Conservation (phyloP, 2,329 filamentous ascomycete genomes). For the Botryosphaeria dothidea region DNA sequence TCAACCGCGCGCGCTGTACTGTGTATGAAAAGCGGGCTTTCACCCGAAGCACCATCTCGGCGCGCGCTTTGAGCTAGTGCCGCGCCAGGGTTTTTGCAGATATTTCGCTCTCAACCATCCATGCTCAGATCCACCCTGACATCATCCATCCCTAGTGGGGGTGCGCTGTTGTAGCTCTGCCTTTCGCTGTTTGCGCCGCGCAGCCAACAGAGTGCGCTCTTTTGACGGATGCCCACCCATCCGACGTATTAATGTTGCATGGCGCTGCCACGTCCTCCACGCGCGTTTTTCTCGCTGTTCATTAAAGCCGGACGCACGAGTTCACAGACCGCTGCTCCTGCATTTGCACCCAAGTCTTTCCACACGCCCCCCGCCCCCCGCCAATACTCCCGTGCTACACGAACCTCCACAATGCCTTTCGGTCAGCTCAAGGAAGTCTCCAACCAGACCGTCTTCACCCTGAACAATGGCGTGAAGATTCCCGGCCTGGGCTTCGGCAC, state of each 20-base stretch:
- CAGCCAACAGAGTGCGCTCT: background rate
- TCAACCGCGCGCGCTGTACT: conserved; percentile 3
- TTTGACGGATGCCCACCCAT: background rate
- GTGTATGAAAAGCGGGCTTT: conserved; percentile 18
- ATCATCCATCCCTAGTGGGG: conserved; percentile 14
- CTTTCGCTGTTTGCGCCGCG: conserved; percentile 1
- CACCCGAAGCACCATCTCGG: conserved; percentile 2
- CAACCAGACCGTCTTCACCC: conserved; percentile 49
- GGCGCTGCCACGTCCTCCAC: conserved; percentile 13
- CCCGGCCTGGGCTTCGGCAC: conserved; percentile 73
- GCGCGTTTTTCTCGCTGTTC: conserved; percentile 4
- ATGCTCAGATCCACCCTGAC: conserved; percentile 18
- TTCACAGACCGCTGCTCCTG: conserved; percentile 15
- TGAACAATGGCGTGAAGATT: conserved; percentile 63
- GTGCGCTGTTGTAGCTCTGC: conserved; percentile 8
- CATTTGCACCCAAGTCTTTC: conserved; percentile 9
- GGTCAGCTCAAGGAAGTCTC: conserved; percentile 16
- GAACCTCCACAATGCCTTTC: conserved; percentile 17
- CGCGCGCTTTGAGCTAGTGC: conserved; percentile 10
- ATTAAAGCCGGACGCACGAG: conserved; percentile 4
- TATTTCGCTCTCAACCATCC: conserved; percentile 7
- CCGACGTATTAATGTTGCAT: conserved; percentile 11
- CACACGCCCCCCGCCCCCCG: background rate
- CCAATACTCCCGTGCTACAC: background rate
- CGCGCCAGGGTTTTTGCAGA: conserved; percentile 5